These are phyloP conservation scores for Ceratocystiopsis sp. DNA, from an alignment of 2,329 filamentous ascomycete genomes.

Conservation along the genomic window DNA sequence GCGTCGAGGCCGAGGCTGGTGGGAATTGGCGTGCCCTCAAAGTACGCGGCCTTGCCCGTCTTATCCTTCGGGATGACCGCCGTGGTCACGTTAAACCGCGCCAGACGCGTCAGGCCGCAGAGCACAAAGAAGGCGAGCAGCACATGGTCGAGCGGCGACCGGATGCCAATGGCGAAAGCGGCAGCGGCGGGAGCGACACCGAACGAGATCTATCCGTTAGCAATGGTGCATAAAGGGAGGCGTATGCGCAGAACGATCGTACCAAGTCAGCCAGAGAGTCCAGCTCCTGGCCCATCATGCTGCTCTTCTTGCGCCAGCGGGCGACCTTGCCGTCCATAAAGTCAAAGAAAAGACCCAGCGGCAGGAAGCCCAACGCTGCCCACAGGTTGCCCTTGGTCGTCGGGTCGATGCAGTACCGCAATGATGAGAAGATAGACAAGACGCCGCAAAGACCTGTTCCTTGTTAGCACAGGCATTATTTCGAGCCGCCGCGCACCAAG, in stretches of 20 bases:
- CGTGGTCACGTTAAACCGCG: conserved; percentile 95
- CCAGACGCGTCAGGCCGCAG: conserved; percentile 80
- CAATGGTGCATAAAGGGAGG: neutral
- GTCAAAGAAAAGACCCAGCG: conserved; percentile 90
- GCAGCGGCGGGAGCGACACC: conserved; percentile 76
- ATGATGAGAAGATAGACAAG: conserved; percentile 88
- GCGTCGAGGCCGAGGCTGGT: conserved; percentile 68
- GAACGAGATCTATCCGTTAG: conserved; percentile 61
- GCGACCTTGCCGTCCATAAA: conserved; percentile 96
- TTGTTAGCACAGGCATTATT: no score
- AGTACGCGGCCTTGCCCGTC: conserved; percentile 81
- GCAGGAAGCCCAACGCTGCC: conserved; percentile 71
- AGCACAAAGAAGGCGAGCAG: conserved; percentile 78
- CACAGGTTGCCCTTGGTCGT: conserved; percentile 53
- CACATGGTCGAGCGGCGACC: conserved; percentile 68
- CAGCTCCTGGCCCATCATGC: conserved; percentile 92
- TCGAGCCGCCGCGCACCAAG: no score
- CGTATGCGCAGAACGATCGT: conserved; percentile 17
- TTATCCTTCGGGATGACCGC: conserved; percentile 79
- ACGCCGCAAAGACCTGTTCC: conserved; percentile 55
- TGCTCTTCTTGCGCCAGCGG: conserved; percentile 91
- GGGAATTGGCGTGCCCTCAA: conserved; percentile 92
- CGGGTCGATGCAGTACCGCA: conserved; percentile 75
- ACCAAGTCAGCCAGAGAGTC: conserved; percentile 92
- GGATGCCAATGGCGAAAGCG: conserved; percentile 78